Conservation (phyloP, 345 rosid genomes). For the Brassica juncea region DNA sequence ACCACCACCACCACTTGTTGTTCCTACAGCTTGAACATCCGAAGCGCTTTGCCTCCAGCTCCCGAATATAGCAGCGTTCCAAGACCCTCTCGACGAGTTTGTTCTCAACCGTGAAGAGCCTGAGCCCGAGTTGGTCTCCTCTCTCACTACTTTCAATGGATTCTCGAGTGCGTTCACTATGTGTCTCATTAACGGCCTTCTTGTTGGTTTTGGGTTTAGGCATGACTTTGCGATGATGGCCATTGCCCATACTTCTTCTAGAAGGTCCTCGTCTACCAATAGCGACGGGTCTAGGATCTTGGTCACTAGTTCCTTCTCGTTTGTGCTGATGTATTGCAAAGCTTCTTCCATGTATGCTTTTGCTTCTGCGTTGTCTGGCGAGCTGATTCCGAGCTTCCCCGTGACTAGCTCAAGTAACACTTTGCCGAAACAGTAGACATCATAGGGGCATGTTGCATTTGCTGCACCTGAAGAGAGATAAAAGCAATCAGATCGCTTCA, state of each 20-base stretch:
- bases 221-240: slow-evolving; percentile 94
- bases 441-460: slow-evolving; percentile 71
- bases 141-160: slow-evolving; percentile 85
- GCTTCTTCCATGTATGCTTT: slow-evolving; percentile 79
- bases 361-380: slow-evolving; percentile 57
- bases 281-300: slow-evolving; percentile 90
- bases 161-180: slow-evolving; percentile 92
- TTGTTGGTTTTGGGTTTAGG: slow-evolving; percentile 86
- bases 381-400: slow-evolving; percentile 84
- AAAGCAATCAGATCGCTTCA: slow-evolving; percentile 4
- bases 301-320: slow-evolving; percentile 86
- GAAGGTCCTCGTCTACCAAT: slow-evolving; percentile 83
- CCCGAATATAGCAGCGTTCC: slow-evolving; percentile 92
- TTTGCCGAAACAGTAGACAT: slow-evolving; percentile 94
- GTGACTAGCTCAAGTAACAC: slow-evolving; percentile 95
- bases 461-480: slow-evolving; percentile 48
- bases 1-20: slow-evolving; percentile 53
- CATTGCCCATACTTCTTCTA: slow-evolving; percentile 99
- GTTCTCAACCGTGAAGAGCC: slow-evolving; percentile 82
- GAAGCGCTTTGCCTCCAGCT: slow-evolving; percentile 97
- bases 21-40: slow-evolving; percentile 56
- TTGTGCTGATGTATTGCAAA: slow-evolving; percentile 71
- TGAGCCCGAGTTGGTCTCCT: slow-evolving; percentile 52
- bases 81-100: slow-evolving; percentile 84
- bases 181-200: slow-evolving; percentile 93